phyloP scores from a whole-genome alignment of 2,329 filamentous ascomycete species.

The Aspergillus chevalieri region DNA sequence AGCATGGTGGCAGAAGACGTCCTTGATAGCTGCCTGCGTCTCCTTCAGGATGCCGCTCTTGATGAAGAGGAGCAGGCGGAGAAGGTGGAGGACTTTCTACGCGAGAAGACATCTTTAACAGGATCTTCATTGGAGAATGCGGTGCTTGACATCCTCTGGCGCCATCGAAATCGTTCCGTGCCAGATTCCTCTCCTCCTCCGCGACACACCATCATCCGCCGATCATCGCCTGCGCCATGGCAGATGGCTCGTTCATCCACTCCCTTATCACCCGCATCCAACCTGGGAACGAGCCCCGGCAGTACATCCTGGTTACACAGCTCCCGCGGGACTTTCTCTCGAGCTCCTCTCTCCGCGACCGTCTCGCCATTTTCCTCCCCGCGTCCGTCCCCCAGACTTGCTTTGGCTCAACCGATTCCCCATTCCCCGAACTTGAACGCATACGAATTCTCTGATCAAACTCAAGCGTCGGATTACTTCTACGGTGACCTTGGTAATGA shows the following conservation, averaged over 20 bases:
- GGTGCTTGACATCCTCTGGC: conserved; percentile 83
- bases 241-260: conserved; percentile 69
- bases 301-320: conserved; percentile 71
- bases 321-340: conserved; percentile 67
- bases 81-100: conserved; percentile 77
- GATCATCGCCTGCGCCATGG: conserved; percentile 90
- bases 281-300: conserved; percentile 69
- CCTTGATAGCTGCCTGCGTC: conserved; percentile 83
- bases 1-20: conserved; percentile 88
- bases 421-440: conserved; percentile 91
- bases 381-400: conserved; percentile 82
- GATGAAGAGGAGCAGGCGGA: conserved; percentile 96
- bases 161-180: conserved; percentile 36
- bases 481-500: conserved; percentile 89
- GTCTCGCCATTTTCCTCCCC: conserved; percentile 92
- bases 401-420: conserved; percentile 86
- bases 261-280: conserved; percentile 74
- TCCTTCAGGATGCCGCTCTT: conserved; percentile 73
- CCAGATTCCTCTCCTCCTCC: conserved; percentile 70
- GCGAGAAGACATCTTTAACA: conserved; percentile 67
- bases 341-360: conserved; percentile 67
- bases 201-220: conserved; percentile 81
- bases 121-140: conserved; percentile 81
- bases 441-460: conserved; percentile 87
- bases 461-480: conserved; percentile 67